phyloP scores from a whole-genome alignment of 306 rosid species.

The Malus sylvestris region DNA sequence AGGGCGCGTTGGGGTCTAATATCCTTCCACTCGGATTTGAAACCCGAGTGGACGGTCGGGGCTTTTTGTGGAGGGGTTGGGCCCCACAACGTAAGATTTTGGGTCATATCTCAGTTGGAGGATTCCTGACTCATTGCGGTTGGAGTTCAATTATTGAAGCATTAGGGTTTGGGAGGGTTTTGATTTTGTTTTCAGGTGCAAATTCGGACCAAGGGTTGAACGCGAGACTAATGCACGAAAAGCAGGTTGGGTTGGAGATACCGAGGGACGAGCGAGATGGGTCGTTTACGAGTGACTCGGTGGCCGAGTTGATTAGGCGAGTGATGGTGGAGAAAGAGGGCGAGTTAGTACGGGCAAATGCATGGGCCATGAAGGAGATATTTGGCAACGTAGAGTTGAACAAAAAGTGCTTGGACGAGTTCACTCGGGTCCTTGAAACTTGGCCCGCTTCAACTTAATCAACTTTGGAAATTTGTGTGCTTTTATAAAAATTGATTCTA shows the following conservation, averaged over 20 bases:
- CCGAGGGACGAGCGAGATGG: constrained; percentile 6
- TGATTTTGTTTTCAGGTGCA: constrained; percentile 7
- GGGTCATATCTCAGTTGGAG: background rate
- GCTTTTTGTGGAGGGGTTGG: constrained; percentile 14
- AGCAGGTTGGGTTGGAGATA: constrained; percentile 7
- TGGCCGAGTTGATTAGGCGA: background rate
- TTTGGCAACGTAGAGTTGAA: constrained; percentile 5
- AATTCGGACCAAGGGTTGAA: constrained; percentile 12
- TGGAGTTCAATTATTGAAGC: constrained; percentile 23
- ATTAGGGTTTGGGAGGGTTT: background rate
- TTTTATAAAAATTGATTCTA: too few species aligned
- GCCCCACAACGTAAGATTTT: constrained; percentile 11
- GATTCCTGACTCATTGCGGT: constrained; percentile 22
- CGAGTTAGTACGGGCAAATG: background rate
- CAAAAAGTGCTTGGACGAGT: background rate
- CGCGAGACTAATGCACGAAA: background rate
- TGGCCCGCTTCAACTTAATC: background rate
- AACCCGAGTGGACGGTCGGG: background rate
- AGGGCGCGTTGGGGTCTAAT: background rate
- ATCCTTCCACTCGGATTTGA: constrained; percentile 1
- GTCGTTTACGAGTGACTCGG: constrained; percentile 10
- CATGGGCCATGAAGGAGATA: background rate
- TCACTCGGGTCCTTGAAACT: background rate
- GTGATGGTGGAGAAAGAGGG: constrained; percentile 14
- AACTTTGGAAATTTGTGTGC: background rate